Conservation (phyloP, 257 asterid genomes). For the Primulina eburnea region DNA sequence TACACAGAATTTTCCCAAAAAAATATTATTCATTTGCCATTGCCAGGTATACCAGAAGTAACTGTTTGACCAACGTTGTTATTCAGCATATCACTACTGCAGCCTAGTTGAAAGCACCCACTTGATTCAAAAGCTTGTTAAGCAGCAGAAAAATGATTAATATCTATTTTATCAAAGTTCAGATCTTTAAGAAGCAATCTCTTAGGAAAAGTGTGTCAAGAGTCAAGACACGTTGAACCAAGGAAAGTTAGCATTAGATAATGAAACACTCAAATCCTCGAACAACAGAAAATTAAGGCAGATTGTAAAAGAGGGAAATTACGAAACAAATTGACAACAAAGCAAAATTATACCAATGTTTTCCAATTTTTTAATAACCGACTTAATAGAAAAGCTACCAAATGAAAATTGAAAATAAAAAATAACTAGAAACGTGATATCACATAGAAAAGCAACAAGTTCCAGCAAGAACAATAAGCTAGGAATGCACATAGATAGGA, state of each 20-base stretch:
- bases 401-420: slow-evolving; percentile 9
- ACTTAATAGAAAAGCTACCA: background rate
- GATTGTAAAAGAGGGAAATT: background rate
- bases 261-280: background rate
- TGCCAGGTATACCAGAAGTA: slow-evolving; percentile 16
- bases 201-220: background rate
- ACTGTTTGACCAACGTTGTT: background rate
- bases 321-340: slow-evolving; percentile 1
- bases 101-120: background rate
- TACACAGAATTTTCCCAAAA: background rate
- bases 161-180: background rate
- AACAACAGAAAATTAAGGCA: slow-evolving; percentile 7
- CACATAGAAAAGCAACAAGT: slow-evolving; percentile 20
- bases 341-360: background rate
- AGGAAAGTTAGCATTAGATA: background rate
- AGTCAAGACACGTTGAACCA: slow-evolving; percentile 19
- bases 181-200: background rate
- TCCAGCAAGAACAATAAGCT: slow-evolving; percentile 14
- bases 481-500: slow-evolving; percentile 1
- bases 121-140: background rate
- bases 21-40: background rate
- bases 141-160: slow-evolving; percentile 9
- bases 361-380: background rate
- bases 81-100: background rate
- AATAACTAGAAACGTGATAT: background rate